Evolutionary conservation across 441 rosid species (phyloP), one percentile per base, ranked within the genome.

Genomic region (Syzygium syzygioides): DNA sequence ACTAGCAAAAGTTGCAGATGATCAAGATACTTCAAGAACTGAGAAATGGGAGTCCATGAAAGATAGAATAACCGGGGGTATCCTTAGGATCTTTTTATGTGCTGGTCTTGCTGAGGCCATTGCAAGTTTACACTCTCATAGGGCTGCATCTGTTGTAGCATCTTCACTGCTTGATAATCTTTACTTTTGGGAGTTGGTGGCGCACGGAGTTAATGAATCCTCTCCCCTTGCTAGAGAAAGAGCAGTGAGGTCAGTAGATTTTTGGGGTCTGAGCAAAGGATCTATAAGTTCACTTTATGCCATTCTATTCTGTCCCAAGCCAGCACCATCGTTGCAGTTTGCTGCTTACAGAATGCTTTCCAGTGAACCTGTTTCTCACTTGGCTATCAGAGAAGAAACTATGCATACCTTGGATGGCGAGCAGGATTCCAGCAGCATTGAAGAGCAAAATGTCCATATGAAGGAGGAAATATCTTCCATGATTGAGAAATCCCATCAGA

Each of bases 61-160:
- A 90, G 95, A 95, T 93, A 93, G 97, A 88, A 94, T 98, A 87
- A 90, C 92, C 80, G 99, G 96, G 91, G 98, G 96, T 87, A 92
- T 96, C 92, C 97, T 97, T 90, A 99, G 99, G 84, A 86, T 97
- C 85, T 96, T 97, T 93, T 97, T 98, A 89, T 98, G 98, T 90
- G 95, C 97, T 30, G 98, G 99, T 88, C 93, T 97, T 92, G 92
- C 95, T 85, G 99, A 98, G 95, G 96, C 99, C 87, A 94, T 97
- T 86, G 97, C 95, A 62, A 91, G 90, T 87, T 94, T 96, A 68
- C 93, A 91, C 89, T 86, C 94, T 92, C 85, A 68, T 89, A 95
- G 94, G 91, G 99, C 96, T 91, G 96, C 98, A 86, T 93, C 93
- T 79, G 90, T 94, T 86, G 89, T 97, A 89, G 94, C 96, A 62